phyloP scores from a whole-genome alignment of 2,329 filamentous ascomycete genomes.

The Anthostomella pinea region DNA sequence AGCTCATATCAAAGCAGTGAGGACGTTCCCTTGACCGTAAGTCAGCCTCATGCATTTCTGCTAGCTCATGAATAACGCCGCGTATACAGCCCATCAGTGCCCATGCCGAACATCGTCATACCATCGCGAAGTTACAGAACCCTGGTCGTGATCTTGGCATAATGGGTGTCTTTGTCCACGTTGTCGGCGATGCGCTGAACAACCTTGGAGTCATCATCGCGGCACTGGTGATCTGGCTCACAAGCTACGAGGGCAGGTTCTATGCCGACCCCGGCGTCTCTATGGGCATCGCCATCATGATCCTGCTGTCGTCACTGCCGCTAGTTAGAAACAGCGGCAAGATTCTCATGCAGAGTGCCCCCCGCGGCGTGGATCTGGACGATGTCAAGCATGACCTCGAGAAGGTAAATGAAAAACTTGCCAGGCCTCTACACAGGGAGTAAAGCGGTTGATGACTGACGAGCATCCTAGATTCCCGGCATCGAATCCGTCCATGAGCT shows the following conservation, averaged over 20 bases:
- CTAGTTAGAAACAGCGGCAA: slow-evolving; percentile 59
- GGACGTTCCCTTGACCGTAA: slow-evolving; percentile 24
- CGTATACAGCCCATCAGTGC: slow-evolving; percentile 27
- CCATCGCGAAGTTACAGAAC: slow-evolving; percentile 26
- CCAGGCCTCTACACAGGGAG: not conserved
- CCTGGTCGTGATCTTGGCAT: slow-evolving; percentile 63
- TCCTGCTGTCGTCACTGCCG: slow-evolving; percentile 61
- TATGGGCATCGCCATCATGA: slow-evolving; percentile 70
- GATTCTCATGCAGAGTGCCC: slow-evolving; percentile 67
- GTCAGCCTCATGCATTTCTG: too few relatives aligned
- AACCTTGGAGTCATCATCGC: slow-evolving; percentile 73
- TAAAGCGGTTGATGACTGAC: slow-evolving; percentile 12
- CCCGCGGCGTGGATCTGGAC: slow-evolving; percentile 54
- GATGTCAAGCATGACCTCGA: slow-evolving; percentile 69
- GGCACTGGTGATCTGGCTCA: slow-evolving; percentile 66
- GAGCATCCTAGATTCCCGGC: slow-evolving; percentile 53
- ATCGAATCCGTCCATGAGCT: slow-evolving; percentile 68
- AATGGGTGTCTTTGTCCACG: slow-evolving; percentile 67
- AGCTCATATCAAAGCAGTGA: slow-evolving; percentile 19
- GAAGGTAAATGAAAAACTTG: slow-evolving; percentile 40
- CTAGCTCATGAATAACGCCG: too few relatives aligned
- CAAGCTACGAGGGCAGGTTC: slow-evolving; percentile 54
- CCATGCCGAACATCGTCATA: slow-evolving; percentile 52
- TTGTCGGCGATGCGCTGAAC: slow-evolving; percentile 71
- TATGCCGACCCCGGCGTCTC: slow-evolving; percentile 71